Conservation (phyloP, 1,284 basidiomycete species). For the Trametes hirsuta region DNA sequence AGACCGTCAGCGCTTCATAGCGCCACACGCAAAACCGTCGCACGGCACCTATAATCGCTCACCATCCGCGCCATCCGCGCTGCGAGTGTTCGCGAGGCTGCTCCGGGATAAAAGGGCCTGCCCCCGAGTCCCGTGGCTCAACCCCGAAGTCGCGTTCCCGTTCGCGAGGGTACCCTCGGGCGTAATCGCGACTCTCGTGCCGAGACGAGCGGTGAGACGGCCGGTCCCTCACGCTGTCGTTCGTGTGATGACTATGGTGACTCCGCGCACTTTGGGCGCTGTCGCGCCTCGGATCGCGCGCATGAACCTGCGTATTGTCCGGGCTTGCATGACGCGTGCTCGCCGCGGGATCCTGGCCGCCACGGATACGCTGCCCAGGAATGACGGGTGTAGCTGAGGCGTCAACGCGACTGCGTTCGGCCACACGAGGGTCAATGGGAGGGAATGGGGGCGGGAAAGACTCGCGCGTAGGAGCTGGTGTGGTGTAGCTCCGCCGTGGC, state of each 20-base stretch:
- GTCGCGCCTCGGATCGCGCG: conserved; percentile 1
- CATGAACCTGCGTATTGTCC: background rate
- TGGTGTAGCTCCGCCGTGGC: conserved; percentile 11
- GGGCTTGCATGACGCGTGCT: background rate
- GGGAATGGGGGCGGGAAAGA: background rate
- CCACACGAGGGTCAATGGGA: background rate
- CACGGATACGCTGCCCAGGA: conserved; percentile 1
- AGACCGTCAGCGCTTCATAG: background rate
- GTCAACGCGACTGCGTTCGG: conserved; percentile 6
- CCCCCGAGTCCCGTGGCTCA: background rate
- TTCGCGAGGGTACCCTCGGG: background rate
- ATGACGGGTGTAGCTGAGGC: background rate
- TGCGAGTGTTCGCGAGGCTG: conserved; percentile 2
- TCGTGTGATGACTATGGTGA: background rate
- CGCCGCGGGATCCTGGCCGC: background rate
- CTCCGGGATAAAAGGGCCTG: background rate
- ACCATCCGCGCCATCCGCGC: conserved; percentile 27
- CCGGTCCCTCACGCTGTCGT: background rate
- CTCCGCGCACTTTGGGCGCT: conserved; percentile 3
- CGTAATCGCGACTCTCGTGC: conserved; percentile 2
- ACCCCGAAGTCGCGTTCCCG: background rate
- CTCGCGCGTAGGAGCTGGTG: background rate
- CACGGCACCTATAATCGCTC: conserved; percentile 22
- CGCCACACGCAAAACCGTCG: background rate
- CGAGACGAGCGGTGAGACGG: background rate